Base-by-base conservation (phyloP, 2,329 filamentous ascomycete genomes). In the Furcasterigmium sp. region DNA sequence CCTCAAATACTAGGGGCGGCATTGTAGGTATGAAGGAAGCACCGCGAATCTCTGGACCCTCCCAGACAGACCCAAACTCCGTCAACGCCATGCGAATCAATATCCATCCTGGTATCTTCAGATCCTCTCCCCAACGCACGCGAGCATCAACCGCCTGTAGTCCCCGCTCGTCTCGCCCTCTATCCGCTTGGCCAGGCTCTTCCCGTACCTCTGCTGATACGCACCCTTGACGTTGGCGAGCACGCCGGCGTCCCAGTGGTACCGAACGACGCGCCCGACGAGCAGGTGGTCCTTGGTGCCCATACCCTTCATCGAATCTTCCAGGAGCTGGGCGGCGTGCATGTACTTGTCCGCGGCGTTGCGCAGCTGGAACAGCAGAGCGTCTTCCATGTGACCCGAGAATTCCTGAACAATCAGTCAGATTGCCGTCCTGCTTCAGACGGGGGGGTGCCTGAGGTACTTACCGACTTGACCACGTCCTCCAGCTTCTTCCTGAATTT, bases 321-420 rank as follows among this genome's bases (percentile, higher is more conserved):
- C 90, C n/a, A 97, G 73, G 5, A 88, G 70, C 18, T 76, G 69
- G 1, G 91, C 93, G 54, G 95, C 91, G 51, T 89, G 84, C 73
- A 87, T 85, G 46, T 87, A 88, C 51, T 85, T 87, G 64, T 96
- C 89, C 6, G 78, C 69, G 3, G 87, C 91, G 11, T 84, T 74
- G 10, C 77, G 76, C n/a, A 96, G 69, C 62, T 95, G 89, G 59
- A 82, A 82, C 20, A 93, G 67, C 1, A 97, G 75, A 0, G 89
- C 89, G 14, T 87, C 79, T 60, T 91, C 75, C 90, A 97, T 96
- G 60, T 97, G 91, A 1, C 91, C 91, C 0, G 84, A 87, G 65
- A 96, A 96, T 56, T 93, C 82, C 68, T 83, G 47, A 8, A 46
- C 4, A 6, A 15, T 11, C 25, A 34, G 39, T 35, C 11, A 25